Percentiles rank a stretch among this genome's conserved stretches.
Evolutionary conservation across 2,329 filamentous ascomycete genomes (phyloP).

Genomic region (Phaeosphaeriaceae sp.): DNA sequence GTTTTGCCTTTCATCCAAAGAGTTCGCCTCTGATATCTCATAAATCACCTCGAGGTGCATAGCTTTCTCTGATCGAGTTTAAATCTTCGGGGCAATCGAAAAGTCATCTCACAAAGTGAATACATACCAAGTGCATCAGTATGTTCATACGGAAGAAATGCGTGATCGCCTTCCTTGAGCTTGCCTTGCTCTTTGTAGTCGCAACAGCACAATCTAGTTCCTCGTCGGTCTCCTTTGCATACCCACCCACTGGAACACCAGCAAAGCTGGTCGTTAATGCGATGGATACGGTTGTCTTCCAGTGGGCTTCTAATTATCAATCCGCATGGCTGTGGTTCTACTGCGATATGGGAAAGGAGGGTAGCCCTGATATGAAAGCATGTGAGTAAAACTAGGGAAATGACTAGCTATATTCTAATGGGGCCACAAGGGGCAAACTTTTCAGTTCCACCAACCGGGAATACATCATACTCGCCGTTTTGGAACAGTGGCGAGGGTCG

Average conservation of each 20-base stretch:
- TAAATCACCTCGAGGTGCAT: no score
- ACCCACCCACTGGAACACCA: slow-evolving; percentile 1
- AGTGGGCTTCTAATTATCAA: slow-evolving; percentile 8
- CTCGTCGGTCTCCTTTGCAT: slow-evolving; percentile 7
- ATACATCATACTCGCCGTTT: slow-evolving; percentile 4
- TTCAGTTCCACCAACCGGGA: slow-evolving; percentile 2
- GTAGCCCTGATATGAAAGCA: no score
- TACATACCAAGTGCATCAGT: no score
- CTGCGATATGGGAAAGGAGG: slow-evolving; percentile 2
- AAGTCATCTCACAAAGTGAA: no score
- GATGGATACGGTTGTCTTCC: slow-evolving; percentile 2
- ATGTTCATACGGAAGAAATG: no score
- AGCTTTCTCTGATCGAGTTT: no score
- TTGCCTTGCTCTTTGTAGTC: no score
- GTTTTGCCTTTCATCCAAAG: no score
- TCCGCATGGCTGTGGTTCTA: slow-evolving; percentile 6
- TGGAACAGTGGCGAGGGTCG: slow-evolving; percentile 1
- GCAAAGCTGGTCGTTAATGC: slow-evolving; percentile 3
- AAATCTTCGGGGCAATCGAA: no score
- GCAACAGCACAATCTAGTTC: no score
- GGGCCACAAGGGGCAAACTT: background rate
- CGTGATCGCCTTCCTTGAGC: no score
- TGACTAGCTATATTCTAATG: background rate
- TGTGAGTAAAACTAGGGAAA: background rate
- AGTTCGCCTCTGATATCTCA: no score